Evolutionary conservation across 2,329 filamentous ascomycete species (phyloP).

Genomic region (Fusarium pseudocircinatum): DNA sequence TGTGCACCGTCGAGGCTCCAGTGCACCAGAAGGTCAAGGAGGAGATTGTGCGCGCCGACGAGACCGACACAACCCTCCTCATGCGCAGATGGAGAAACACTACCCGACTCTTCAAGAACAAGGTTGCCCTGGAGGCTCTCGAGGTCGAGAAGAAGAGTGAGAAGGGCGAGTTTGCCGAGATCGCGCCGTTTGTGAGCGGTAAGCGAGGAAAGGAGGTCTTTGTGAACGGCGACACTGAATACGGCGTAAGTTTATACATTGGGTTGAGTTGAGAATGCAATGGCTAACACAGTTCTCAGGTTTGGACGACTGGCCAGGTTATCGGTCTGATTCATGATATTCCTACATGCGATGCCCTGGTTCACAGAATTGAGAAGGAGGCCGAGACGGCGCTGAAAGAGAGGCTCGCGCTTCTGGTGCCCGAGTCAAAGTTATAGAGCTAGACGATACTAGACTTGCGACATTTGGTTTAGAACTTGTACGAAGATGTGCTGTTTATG

Average conservation of each 20-base stretch:
- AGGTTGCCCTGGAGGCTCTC: conserved; percentile 81
- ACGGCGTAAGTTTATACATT: conserved; percentile 71
- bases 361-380: conserved; percentile 80
- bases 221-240: conserved; percentile 88
- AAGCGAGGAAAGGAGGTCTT: conserved; percentile 93
- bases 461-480: conserved; percentile 19
- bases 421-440: conserved; percentile 67
- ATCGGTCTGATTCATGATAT: conserved; percentile 89
- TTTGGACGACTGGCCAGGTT: conserved; percentile 97
- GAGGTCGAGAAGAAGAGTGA: conserved; percentile 85
- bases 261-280: not conserved
- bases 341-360: conserved; percentile 75
- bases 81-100: conserved; percentile 95
- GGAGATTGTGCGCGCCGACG: conserved; percentile 85
- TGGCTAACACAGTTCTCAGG: conserved; percentile 57
- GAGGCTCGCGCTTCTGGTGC: conserved; percentile 64
- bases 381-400: conserved; percentile 73
- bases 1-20: conserved; percentile 93
- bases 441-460: conserved; percentile 10
- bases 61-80: conserved; percentile 91
- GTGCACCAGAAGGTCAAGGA: conserved; percentile 95
- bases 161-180: conserved; percentile 88
- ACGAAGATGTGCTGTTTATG: not conserved
- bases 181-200: conserved; percentile 87
- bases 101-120: conserved; percentile 86